Percentiles rank a stretch among this genome's conserved stretches.
phyloP scores from a whole-genome alignment of 371 early-diverging fungal species.

The Sporodiniella umbellata region DNA sequence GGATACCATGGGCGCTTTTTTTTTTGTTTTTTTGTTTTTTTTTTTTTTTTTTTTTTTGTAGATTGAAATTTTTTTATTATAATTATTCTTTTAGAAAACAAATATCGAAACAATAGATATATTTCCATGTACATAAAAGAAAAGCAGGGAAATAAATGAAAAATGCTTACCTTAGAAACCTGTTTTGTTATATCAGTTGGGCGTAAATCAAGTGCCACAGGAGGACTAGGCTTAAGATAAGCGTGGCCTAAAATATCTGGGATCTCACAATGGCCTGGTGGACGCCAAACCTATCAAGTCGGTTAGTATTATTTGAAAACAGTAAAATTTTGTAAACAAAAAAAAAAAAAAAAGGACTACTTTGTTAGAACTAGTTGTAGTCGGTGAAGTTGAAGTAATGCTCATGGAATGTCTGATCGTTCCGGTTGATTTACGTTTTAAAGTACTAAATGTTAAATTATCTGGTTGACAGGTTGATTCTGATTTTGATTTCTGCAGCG shows the following conservation, averaged over 20 bases:
- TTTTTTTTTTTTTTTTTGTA: no score
- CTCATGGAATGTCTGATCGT: slow-evolving; percentile 31
- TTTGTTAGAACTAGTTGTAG: slow-evolving; percentile 10
- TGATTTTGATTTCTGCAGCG: slow-evolving; percentile 41
- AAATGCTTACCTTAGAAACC: slow-evolving; percentile 36
- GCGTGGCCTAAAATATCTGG: slow-evolving; percentile 49
- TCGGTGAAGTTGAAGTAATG: slow-evolving; percentile 7
- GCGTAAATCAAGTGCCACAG: slow-evolving; percentile 32
- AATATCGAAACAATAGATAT: no score
- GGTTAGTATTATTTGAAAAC: no score
- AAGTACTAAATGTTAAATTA: slow-evolving; percentile 17
- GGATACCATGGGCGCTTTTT: slow-evolving; percentile 36
- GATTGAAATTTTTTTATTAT: no score
- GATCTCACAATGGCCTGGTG: slow-evolving; percentile 47
- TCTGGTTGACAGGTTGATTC: slow-evolving; percentile 37
- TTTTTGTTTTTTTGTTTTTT: background rate
- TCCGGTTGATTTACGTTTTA: slow-evolving; percentile 50
- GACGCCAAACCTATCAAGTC: slow-evolving; percentile 29
- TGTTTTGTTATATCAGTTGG: slow-evolving; percentile 40
- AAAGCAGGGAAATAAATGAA: no score
- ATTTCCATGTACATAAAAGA: background rate
- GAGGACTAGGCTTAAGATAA: slow-evolving; percentile 41
- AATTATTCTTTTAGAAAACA: no score
- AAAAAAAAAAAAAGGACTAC: background rate
- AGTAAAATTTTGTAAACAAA: background rate